Conservation (phyloP, 805 yeast genomes). For the Grigorovia jiainica region DNA sequence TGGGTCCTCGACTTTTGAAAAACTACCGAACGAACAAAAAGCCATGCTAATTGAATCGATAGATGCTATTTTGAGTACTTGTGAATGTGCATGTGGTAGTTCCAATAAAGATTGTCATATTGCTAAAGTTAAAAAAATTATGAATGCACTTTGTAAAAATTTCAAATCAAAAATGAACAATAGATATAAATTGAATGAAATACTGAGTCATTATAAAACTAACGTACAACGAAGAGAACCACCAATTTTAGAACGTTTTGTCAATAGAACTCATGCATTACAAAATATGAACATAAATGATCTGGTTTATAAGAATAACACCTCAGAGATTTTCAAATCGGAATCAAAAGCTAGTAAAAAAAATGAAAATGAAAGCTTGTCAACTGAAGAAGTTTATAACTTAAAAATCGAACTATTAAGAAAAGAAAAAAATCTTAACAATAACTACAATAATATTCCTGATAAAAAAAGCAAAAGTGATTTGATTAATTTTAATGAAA, state of each 20-base stretch:
- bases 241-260: conserved; percentile 16
- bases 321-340: not conserved
- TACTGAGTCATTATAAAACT: conserved; percentile 23
- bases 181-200: conserved; percentile 31
- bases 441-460: not conserved
- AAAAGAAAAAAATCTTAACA: not conserved
- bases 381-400: not conserved
- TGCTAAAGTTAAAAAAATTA: conserved; percentile 51
- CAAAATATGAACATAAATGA: not conserved
- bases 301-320: not conserved
- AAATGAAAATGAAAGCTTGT: not conserved
- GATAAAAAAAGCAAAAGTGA: conserved; percentile 3
- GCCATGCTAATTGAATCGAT: conserved; percentile 48
- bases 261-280: not conserved
- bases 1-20: conserved; percentile 41
- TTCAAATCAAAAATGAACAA: conserved; percentile 34
- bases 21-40: conserved; percentile 43
- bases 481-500: conserved; percentile 15
- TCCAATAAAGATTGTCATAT: conserved; percentile 45
- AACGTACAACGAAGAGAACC: conserved; percentile 22
- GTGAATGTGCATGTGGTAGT: conserved; percentile 49
- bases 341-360: not conserved
- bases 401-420: not conserved
- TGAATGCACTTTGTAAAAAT: conserved; percentile 50
- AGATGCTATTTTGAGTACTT: conserved; percentile 51